These are phyloP conservation scores for Penicillium arizonense DNA, from an alignment of 495 filamentous ascomycete species.

Conservation along the genomic window DNA sequence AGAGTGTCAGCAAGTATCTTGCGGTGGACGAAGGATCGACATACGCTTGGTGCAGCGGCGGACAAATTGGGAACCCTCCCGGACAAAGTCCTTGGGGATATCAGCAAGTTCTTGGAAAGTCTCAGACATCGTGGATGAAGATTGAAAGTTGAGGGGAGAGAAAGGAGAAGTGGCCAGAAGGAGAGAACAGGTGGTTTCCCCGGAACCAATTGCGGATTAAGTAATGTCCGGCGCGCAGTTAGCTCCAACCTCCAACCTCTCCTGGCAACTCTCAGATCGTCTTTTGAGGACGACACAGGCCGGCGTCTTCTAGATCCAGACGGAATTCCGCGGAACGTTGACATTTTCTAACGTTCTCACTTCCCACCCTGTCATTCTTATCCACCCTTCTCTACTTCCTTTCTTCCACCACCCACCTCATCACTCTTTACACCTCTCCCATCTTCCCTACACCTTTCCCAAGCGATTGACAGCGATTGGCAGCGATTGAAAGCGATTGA, in stretches of 20 bases:
- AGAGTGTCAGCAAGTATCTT: constrained; percentile 13
- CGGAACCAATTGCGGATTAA: constrained; percentile 2
- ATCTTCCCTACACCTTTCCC: neutral
- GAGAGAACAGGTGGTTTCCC: constrained; percentile 12
- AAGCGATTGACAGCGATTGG: no score
- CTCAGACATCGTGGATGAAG: constrained; percentile 58
- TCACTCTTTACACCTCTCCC: neutral
- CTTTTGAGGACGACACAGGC: no score
- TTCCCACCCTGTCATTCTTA: no score
- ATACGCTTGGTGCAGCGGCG: constrained; percentile 84
- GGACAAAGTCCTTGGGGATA: constrained; percentile 78
- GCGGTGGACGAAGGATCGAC: constrained; percentile 12
- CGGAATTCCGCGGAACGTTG: no score
- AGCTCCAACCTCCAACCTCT: no score
- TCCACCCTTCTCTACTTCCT: no score
- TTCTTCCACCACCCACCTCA: neutral
- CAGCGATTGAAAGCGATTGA: constrained; percentile 6
- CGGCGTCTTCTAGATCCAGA: no score
- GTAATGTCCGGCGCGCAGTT: neutral
- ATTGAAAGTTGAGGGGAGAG: constrained; percentile 1
- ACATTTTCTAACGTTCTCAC: no score
- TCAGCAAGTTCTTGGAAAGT: constrained; percentile 77
- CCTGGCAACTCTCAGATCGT: no score
- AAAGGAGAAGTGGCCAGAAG: constrained; percentile 2
- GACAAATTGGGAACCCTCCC: constrained; percentile 78